Percentiles rank a stretch among this genome's conserved stretches.
Evolutionary conservation across 2,329 filamentous ascomycete species (phyloP).

Genomic region (Ophiosphaerella narmari): DNA sequence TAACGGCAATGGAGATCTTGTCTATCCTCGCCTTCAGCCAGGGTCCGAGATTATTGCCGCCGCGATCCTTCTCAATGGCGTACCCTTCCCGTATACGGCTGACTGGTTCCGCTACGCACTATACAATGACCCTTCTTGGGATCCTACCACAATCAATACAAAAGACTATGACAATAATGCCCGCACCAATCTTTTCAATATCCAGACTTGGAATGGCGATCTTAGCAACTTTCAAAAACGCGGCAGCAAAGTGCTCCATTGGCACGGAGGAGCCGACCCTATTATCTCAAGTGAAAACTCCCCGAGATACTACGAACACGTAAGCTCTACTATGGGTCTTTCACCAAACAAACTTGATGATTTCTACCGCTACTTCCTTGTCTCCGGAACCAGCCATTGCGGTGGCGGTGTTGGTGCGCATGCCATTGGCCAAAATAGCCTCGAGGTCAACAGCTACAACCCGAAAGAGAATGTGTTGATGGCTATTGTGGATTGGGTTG

Average conservation of each 20-base stretch:
- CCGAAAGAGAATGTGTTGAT: slow-evolving; percentile 53
- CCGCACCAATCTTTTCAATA: slow-evolving; percentile 43
- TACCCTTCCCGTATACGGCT: slow-evolving; percentile 49
- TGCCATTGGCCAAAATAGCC: slow-evolving; percentile 35
- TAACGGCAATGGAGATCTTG: slow-evolving; percentile 50
- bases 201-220: slow-evolving; percentile 50
- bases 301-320: slow-evolving; percentile 55
- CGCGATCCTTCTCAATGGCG: slow-evolving; percentile 45
- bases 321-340: slow-evolving; percentile 50
- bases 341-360: slow-evolving; percentile 43
- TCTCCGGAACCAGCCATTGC: slow-evolving; percentile 60
- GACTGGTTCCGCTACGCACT: slow-evolving; percentile 58
- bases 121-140: slow-evolving; percentile 52
- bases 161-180: slow-evolving; percentile 50
- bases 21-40: slow-evolving; percentile 58
- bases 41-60: slow-evolving; percentile 51
- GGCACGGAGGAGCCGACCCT: slow-evolving; percentile 51
- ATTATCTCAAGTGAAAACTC: slow-evolving; percentile 53
- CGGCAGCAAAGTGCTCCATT: slow-evolving; percentile 55
- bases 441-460: slow-evolving; percentile 32
- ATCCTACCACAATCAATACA: slow-evolving; percentile 44
- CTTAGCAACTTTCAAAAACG: slow-evolving; percentile 42
- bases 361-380: slow-evolving; percentile 58
- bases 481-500: slow-evolving; percentile 56
- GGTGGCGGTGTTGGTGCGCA: slow-evolving; percentile 53